These are phyloP conservation scores for Lentinula edodes DNA, from an alignment of 768 basidiomycete species.

Conservation along the genomic window DNA sequence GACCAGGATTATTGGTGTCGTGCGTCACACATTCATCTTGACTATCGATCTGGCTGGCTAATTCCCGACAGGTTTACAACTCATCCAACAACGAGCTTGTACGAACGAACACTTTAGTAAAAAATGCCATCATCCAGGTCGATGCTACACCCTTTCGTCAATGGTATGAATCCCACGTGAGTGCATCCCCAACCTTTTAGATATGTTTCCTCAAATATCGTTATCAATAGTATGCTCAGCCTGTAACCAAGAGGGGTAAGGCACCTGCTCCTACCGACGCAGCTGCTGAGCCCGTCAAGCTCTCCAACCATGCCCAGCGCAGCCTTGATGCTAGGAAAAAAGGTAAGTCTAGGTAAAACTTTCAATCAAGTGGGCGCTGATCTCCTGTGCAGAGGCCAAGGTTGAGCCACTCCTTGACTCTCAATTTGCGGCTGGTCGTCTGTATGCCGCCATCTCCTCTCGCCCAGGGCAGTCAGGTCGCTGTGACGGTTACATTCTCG, in stretches of 20 bases:
- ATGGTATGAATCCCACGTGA: slow-evolving; percentile 97
- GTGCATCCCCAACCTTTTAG: slow-evolving; percentile 25
- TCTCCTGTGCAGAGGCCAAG: slow-evolving; percentile 62
- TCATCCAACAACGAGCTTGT: slow-evolving; percentile 99
- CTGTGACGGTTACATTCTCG: slow-evolving; percentile 94
- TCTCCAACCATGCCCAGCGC: slow-evolving; percentile 88
- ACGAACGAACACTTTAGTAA: slow-evolving; percentile 98
- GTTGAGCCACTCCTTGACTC: slow-evolving; percentile 84
- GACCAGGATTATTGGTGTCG: slow-evolving; percentile 94
- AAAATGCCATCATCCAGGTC: slow-evolving; percentile 92
- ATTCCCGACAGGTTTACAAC: slow-evolving; percentile 77
- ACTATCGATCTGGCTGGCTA: not conserved
- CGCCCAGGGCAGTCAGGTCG: slow-evolving; percentile 97
- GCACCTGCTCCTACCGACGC: slow-evolving; percentile 39
- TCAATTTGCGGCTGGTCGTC: slow-evolving; percentile 91
- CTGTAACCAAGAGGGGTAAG: slow-evolving; percentile 90
- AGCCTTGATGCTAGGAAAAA: slow-evolving; percentile 87
- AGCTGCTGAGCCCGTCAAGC: slow-evolving; percentile 62
- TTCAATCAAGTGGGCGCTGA: not conserved
- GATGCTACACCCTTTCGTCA: slow-evolving; percentile 99
- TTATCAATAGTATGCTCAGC: slow-evolving; percentile 77
- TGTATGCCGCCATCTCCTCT: slow-evolving; percentile 90
- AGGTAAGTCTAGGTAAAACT: slow-evolving; percentile 37
- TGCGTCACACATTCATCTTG: slow-evolving; percentile 36
- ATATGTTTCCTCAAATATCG: not conserved